Evolutionary conservation across 805 yeast genomes (phyloP), one percentile per base, ranked within the genome.

Genomic region (Candida vartiovaarae): DNA sequence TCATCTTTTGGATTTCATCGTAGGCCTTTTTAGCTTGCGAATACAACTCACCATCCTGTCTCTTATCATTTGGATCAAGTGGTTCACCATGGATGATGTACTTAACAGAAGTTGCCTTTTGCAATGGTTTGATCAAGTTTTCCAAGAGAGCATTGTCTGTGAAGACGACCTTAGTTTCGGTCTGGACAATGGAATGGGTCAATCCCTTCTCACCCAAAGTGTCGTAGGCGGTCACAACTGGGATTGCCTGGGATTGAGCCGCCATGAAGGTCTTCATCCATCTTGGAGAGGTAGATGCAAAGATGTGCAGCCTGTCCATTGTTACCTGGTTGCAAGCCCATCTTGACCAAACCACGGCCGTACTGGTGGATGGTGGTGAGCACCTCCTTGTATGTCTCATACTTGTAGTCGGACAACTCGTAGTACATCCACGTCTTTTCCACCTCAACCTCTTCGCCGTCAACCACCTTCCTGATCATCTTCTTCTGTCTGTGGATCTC

Each of bases 211-310:
- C 95, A 45, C 97, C 97, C 52, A 90, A 72, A 36, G 96, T 88
- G 64, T 90, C 97, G 65, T 93, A 93, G 33, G 99, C 98, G 11
- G 99, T 93, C 34, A 89, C 98, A 45, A 84, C 75, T 25, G 98
- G 85, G 47, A 93, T 82, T 40, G 75, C 67, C 65, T 88, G 96
- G 41, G 89, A 70, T 55, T 78, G 77, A 42, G 87, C 74, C 11
- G 90, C 96, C 46, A 87, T 63, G 51, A 80, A 91, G 30, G 86
- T 76, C 67, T 86, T 84, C 87, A 91, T 77, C 98, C 98, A 91
- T 59, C 78, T 79, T 44, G 78, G 82, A 11, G 95, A 84, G 10
- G 99, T 93, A 23, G 85, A 65, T 26, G 96, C 96, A 66, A 82
- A 93, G 43, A 91, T 75, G 63, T 89, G 96, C 54, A 91, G 61